Evolutionary conservation across 805 yeast species (phyloP).

Genomic region (Hanseniaspora lindneri): DNA sequence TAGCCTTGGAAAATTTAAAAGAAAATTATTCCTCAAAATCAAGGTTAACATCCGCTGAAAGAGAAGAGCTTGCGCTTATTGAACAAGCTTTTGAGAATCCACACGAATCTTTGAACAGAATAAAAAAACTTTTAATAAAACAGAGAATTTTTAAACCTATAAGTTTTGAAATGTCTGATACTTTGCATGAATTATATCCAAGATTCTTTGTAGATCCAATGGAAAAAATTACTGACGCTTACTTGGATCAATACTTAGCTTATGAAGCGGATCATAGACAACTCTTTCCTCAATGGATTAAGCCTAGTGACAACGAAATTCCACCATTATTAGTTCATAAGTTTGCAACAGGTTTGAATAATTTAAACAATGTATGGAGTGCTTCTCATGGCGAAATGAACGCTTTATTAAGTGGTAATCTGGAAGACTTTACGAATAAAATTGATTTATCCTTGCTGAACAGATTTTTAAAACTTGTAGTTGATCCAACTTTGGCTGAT

Average conservation of each 20-base stretch:
- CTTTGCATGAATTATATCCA: constrained; percentile 71
- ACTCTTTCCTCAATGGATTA: constrained; percentile 90
- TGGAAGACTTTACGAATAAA: constrained; percentile 66
- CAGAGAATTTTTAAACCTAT: constrained; percentile 90
- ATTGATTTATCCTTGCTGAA: constrained; percentile 80
- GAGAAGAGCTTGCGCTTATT: constrained; percentile 84
- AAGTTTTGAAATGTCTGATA: constrained; percentile 79
- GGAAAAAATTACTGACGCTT: constrained; percentile 93
- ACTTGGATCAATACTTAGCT: constrained; percentile 90
- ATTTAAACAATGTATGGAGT: constrained; percentile 68
- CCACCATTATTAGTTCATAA: constrained; percentile 86
- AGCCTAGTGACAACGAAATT: constrained; percentile 86
- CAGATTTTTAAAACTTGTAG: constrained; percentile 62
- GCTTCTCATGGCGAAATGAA: constrained; percentile 60
- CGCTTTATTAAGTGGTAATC: constrained; percentile 69
- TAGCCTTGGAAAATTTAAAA: constrained; percentile 81
- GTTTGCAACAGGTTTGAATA: constrained; percentile 87
- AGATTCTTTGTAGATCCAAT: constrained; percentile 81
- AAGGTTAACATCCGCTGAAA: constrained; percentile 68
- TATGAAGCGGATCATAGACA: constrained; percentile 82
- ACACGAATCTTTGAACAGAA: constrained; percentile 75
- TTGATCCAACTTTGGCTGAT: constrained; percentile 88
- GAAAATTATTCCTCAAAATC: constrained; percentile 67
- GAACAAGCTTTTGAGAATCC: constrained; percentile 97
- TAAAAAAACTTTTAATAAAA: constrained; percentile 69